Base-by-base conservation (phyloP, 352 stramenopile species). In the Pythium brachiatum region DNA sequence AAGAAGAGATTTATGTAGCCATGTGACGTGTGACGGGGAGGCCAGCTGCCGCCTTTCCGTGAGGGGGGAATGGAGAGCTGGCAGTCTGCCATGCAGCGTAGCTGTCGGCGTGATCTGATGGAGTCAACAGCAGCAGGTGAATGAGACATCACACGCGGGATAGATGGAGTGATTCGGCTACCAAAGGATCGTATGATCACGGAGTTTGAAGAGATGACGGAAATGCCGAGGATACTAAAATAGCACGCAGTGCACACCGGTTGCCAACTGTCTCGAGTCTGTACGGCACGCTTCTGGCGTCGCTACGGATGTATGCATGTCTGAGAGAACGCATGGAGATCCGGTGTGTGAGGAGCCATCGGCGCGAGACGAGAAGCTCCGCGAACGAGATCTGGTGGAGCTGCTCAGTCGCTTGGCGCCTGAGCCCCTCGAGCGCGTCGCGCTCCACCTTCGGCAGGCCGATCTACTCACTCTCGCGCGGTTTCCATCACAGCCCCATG, bases 391-490 rank as follows among this genome's bases (percentile, higher is more conserved):
- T 3, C 44, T 53, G 5, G 18, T 68, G 15, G 44, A 48, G 34
- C 36, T 38, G 0, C 29, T 68, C 8, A 4, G 20, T 20, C 31
- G 21, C 6, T 3, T 62, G 9, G 27, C 48, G 9, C 21, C 38
- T 13, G 43, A 43, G 3, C 27, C 9, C 0, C 54, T 64, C n/a
- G 63, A 70, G 43, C 20, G 5, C 1, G 18, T 29, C 8, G 63
- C 44, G 3, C 41, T 38, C 11, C 55, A 51, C 1, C 63, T 90
- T 6, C 70, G 60, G 34, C 63, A 73, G 12, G 61, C 74, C 12
- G 79, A 90, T 27, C 53, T 90, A 44, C 62, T 54, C 16, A 75
- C 60, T 15, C 66, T 90, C 6, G 73, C 66, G 41, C 70, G 66
- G 21, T 79, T 83, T 36, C 64, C 78, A 13, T 41, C 39, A 0